Base-by-base conservation (phyloP, 306 rosid species). In the Leucaena leucocephala region DNA sequence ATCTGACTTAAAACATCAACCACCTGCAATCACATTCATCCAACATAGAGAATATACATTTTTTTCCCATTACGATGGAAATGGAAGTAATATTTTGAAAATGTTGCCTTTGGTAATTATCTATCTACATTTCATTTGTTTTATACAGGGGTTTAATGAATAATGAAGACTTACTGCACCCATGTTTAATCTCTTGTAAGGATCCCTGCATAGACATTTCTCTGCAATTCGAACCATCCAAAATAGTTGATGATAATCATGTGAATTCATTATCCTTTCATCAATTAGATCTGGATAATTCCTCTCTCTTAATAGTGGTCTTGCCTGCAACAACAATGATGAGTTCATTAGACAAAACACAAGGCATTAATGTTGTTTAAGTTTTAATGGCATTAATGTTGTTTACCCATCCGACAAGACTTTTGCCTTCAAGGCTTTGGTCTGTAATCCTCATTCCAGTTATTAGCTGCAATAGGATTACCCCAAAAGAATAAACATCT, bases 401-500 rank as follows among this genome's bases (percentile, higher is more conserved):
- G 62, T 78, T 42, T 88, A 92, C 98, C 98, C 98, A 94, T 78
- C 92, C 97, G 71, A 94, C 97, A 27, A 94, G 97, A 79, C 97
- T 92, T 83, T 83, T 85, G 35, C 94, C 97, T 83, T 77, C 90
- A 27, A 88, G 90, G 78, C 89, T 90, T 88, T 82, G 90, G 73
- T 94, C 97, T 11, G 85, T 88, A 9, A 91, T 85, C 62, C 85
- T 91, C 84, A 84, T 83, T 83, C 97, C 97, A 50, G 97, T 89
- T 70, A 94, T 92, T 34, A 94, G 93, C 82, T 94, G 94, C 36
- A 94, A 77, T 64, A 94, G 82, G 81, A 90, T 88, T 77, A 92
- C 91, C 61, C 98, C 98, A 76, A 92, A 90, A 70, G 98, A 91
- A 75, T 92, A 94, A 16, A 92, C 98, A 84, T 94, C 98, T 50